Conservation (phyloP, 768 basidiomycete genomes). For the Pisolithus tinctorius region DNA sequence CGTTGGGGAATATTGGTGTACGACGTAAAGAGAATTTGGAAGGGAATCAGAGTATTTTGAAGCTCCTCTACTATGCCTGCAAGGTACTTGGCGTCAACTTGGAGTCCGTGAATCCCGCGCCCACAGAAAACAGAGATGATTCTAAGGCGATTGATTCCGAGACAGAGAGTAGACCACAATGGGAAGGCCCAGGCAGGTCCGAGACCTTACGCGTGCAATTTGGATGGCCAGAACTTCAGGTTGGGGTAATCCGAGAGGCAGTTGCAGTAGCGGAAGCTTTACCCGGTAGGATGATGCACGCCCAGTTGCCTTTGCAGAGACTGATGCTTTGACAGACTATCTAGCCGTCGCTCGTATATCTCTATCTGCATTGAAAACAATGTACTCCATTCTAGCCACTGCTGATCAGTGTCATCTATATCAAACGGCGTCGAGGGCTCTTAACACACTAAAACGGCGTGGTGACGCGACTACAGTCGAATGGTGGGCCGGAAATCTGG, state of each 20-base stretch:
- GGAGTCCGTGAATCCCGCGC: slow-evolving; percentile 54
- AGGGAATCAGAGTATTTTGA: slow-evolving; percentile 80
- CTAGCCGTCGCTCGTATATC: slow-evolving; percentile 80
- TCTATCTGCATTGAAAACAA: slow-evolving; percentile 74
- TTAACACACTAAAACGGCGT: slow-evolving; percentile 69
- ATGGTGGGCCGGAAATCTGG: slow-evolving; percentile 82
- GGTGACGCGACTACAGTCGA: slow-evolving; percentile 65
- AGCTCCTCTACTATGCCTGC: slow-evolving; percentile 67
- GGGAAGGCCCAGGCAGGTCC: slow-evolving; percentile 37
- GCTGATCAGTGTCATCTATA: slow-evolving; percentile 80
- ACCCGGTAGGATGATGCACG: slow-evolving; percentile 52
- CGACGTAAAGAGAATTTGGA: slow-evolving; percentile 66
- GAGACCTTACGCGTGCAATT: slow-evolving; percentile 42
- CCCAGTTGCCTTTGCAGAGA: background rate
- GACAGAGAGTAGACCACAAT: slow-evolving; percentile 2
- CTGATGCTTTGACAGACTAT: slow-evolving; percentile 50
- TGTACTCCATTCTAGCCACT: slow-evolving; percentile 61
- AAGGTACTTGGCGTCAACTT: slow-evolving; percentile 78
- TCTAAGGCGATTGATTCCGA: slow-evolving; percentile 14
- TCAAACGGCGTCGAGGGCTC: slow-evolving; percentile 61
- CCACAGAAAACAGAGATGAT: slow-evolving; percentile 18
- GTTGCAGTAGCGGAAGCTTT: slow-evolving; percentile 87
- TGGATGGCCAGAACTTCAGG: slow-evolving; percentile 94
- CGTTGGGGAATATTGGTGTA: slow-evolving; percentile 55
- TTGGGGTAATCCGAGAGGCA: slow-evolving; percentile 89